These are phyloP conservation scores for Strigomonas culicis DNA, from an alignment of 208 protist genomes.

Conservation along the genomic window DNA sequence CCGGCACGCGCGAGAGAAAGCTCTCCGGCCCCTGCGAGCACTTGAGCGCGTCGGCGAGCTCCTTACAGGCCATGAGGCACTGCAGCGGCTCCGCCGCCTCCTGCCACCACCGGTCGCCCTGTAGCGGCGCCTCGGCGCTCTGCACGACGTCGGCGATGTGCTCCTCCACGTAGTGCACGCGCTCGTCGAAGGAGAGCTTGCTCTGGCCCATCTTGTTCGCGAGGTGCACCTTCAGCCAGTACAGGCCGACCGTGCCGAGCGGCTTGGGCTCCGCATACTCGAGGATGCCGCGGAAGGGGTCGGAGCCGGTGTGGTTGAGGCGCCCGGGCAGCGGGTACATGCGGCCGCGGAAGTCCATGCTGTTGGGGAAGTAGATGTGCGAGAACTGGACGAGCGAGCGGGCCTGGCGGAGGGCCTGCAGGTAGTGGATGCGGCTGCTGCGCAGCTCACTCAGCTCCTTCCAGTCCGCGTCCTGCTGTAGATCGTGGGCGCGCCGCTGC, in stretches of 20 bases:
- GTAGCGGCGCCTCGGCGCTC: slow-evolving; percentile 74
- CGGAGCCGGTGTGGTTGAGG: slow-evolving; percentile 96
- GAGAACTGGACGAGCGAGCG: slow-evolving; percentile 87
- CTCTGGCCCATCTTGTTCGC: slow-evolving; percentile 97
- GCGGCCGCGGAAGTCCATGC: slow-evolving; percentile 98
- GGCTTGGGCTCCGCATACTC: slow-evolving; percentile 93
- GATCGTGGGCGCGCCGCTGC: slow-evolving; percentile 51
- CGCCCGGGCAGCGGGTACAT: slow-evolving; percentile 98
- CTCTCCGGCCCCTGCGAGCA: slow-evolving; percentile 80
- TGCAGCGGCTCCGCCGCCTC: slow-evolving; percentile 95
- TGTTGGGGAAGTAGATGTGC: slow-evolving; percentile 98
- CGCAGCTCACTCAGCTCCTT: slow-evolving; percentile 77
- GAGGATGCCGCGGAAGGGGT: slow-evolving; percentile 92
- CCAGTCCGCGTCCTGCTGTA: slow-evolving; percentile 79
- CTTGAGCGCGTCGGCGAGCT: slow-evolving; percentile 91
- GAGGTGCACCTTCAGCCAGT: slow-evolving; percentile 98
- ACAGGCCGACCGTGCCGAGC: slow-evolving; percentile 91
- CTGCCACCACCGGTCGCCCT: slow-evolving; percentile 93
- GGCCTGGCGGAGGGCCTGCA: slow-evolving; percentile 87
- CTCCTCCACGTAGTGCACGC: slow-evolving; percentile 92
- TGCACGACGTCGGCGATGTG: slow-evolving; percentile 90
- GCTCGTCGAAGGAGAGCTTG: slow-evolving; percentile 95
- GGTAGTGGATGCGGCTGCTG: slow-evolving; percentile 86
- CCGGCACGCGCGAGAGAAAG: slow-evolving; percentile 92
- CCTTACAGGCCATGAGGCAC: slow-evolving; percentile 93